Percentiles rank a stretch among this genome's conserved stretches.
These are phyloP conservation scores for Solanum clarkiae DNA, from an alignment of 257 asterid genomes.

Conservation along the genomic window DNA sequence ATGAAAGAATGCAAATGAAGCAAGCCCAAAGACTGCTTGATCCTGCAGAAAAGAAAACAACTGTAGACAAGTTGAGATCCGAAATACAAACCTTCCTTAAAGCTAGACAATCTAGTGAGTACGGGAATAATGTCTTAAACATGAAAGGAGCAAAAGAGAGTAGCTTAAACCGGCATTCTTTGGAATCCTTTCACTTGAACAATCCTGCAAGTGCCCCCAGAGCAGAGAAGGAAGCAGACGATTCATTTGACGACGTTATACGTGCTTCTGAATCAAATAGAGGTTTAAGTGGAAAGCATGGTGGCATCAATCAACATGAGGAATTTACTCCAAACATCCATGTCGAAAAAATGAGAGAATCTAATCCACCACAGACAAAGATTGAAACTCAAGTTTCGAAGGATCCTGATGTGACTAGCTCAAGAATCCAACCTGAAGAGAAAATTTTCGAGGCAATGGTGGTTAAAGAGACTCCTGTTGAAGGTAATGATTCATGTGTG, in stretches of 20 bases:
- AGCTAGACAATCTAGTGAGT: slow-evolving; percentile 23
- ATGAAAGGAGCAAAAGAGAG: slow-evolving; percentile 11
- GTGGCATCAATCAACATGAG: slow-evolving; percentile 4
- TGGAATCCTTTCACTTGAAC: slow-evolving; percentile 40
- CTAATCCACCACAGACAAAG: slow-evolving; percentile 10
- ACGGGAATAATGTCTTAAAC: not conserved
- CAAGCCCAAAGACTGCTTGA: slow-evolving; percentile 19
- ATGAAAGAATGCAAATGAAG: slow-evolving; percentile 69
- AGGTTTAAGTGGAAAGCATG: slow-evolving; percentile 13
- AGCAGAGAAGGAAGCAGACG: slow-evolving; percentile 35
- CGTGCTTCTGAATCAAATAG: slow-evolving; percentile 11
- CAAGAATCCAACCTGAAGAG: slow-evolving; percentile 14
- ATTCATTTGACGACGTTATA: slow-evolving; percentile 14
- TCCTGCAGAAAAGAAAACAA: slow-evolving; percentile 33
- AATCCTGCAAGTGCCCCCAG: slow-evolving; percentile 56
- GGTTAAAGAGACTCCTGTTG: not conserved
- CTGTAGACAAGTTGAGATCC: slow-evolving; percentile 42
- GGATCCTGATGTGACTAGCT: slow-evolving; percentile 3
- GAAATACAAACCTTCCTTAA: slow-evolving; percentile 67
- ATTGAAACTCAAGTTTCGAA: slow-evolving; percentile 6
- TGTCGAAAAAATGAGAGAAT: not conserved
- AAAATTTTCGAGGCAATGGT: not conserved
- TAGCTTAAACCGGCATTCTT: slow-evolving; percentile 11
- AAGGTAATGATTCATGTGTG: not conserved
- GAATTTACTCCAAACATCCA: slow-evolving; percentile 2